Conservation (phyloP, 2,329 filamentous ascomycete species). For the Fusarium setosum region DNA sequence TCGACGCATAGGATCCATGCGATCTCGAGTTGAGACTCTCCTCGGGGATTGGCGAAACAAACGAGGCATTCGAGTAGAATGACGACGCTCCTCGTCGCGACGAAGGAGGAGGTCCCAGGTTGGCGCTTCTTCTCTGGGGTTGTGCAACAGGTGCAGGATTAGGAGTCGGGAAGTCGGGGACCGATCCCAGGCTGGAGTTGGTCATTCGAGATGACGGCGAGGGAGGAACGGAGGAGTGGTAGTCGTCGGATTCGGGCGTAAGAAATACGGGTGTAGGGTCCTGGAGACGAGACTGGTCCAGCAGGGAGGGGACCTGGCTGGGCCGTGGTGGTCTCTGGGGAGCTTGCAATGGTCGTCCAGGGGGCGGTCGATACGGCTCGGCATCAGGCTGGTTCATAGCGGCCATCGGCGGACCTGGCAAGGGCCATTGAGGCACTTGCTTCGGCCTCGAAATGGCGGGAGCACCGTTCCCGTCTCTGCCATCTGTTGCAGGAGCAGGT, state of each 20-base stretch:
- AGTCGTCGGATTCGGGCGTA: constrained; percentile 45
- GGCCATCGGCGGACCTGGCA: constrained; percentile 55
- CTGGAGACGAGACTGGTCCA: constrained; percentile 67
- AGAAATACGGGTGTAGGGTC: constrained; percentile 65
- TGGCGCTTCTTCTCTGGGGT: constrained; percentile 62
- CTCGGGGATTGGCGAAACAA: constrained; percentile 81
- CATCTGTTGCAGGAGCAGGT: constrained; percentile 30
- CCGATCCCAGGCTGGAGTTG: constrained; percentile 65
- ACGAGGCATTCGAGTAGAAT: constrained; percentile 74
- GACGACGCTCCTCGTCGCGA: constrained; percentile 70
- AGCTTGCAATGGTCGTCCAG: constrained; percentile 59
- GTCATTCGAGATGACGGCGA: constrained; percentile 63
- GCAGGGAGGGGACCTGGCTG: constrained; percentile 68
- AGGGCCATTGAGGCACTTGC: constrained; percentile 66
- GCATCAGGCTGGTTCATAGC: constrained; percentile 46
- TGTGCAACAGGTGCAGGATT: constrained; percentile 38
- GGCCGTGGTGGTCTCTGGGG: constrained; percentile 71
- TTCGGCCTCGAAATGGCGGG: constrained; percentile 65
- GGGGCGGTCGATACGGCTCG: constrained; percentile 62
- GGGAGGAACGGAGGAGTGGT: constrained; percentile 57
- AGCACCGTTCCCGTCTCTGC: constrained; percentile 39
- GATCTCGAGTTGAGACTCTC: constrained; percentile 70
- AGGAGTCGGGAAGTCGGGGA: constrained; percentile 69
- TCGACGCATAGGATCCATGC: constrained; percentile 76
- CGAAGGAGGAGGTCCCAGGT: constrained; percentile 69